Evolutionary conservation across 2,329 filamentous ascomycete genomes (phyloP), one percentile per base, ranked within the genome.

Genomic region (Pseudogymnoascus sp.): DNA sequence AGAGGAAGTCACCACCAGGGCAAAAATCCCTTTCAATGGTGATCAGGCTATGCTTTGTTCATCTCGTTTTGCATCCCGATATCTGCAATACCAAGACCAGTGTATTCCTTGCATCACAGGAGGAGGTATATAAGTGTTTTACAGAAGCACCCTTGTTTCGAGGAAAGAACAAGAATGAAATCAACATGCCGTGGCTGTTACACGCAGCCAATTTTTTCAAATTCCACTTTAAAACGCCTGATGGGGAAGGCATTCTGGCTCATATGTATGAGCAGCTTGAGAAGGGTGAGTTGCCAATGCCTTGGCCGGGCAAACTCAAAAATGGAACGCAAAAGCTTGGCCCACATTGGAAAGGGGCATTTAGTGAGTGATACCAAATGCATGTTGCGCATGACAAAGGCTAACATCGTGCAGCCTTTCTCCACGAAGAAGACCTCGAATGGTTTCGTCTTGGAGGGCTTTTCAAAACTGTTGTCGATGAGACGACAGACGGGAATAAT

Each of bases 191-290:
- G 1, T 79, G 75, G 74, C 58, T 76, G 2, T 66, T 80, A 4
- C 74, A 80, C 62, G 70, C 74, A 37, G 66, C 78, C 41, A 79
- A 80, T 62, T 82, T 81, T 71, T 82, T 81, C 71, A 75, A 75
- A 48, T 74, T 75, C 56, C 77, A 82, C 62, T 73, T 81, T 66
- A 73, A 68, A 48, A 60, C 73, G 38, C 65, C 65, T 6, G 52
- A 68, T 7, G 69, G 69, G 3, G 72, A 74, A n/a, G 65, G 67
- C 19, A 71, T 74, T 0, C 67, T 79, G 2, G 70, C 66, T 52
- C 59, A 68, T 7, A 67, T 68, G 2, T 75, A 75, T 63, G 59
- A 64, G 5, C 66, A 69, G 3, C 70, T 80, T 6, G 64, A 70
- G 1, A 48, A 56, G 0, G 45, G 66, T 19, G 71, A 79, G 41